Evolutionary conservation across 495 filamentous ascomycete species (phyloP).

Genomic region (Xanthoparmelia taractica): DNA sequence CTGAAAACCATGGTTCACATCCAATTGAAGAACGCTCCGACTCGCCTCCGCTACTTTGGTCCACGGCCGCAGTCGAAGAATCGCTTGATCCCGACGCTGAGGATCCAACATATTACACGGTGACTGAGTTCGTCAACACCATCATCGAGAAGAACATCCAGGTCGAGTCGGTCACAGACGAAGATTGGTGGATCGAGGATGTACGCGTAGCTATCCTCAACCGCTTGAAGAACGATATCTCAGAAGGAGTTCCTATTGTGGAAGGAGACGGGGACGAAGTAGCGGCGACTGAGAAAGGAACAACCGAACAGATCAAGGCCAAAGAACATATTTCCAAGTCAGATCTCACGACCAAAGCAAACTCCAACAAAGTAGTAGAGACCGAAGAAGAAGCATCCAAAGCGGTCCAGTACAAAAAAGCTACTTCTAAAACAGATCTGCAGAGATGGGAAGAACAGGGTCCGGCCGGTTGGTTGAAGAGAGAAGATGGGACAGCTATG

Average conservation of each 20-base stretch:
- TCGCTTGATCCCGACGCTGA: constrained; percentile 6
- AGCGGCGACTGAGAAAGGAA: background rate
- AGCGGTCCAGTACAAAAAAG: background rate
- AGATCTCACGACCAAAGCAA: background rate
- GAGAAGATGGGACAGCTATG: background rate
- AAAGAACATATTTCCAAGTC: background rate
- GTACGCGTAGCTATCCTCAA: background rate
- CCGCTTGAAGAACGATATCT: background rate
- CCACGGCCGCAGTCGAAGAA: constrained; percentile 6
- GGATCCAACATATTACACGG: constrained; percentile 5
- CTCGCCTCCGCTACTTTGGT: constrained; percentile 6
- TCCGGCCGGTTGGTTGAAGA: background rate
- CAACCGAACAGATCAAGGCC: background rate
- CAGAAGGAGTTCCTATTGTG: background rate
- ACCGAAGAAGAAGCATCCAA: background rate
- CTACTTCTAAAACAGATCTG: background rate
- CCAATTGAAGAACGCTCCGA: background rate
- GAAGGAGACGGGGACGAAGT: background rate
- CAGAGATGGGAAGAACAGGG: constrained; percentile 4
- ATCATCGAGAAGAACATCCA: constrained; percentile 15
- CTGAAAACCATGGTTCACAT: background rate
- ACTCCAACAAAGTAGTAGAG: background rate
- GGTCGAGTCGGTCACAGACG: background rate
- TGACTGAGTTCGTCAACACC: constrained; percentile 14
- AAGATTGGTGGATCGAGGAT: constrained; percentile 4